Percentiles rank a stretch among this genome's conserved stretches.
Evolutionary conservation across 1,284 basidiomycete species (phyloP).

Genomic region (Apiotrichum mycotoxinovorans): DNA sequence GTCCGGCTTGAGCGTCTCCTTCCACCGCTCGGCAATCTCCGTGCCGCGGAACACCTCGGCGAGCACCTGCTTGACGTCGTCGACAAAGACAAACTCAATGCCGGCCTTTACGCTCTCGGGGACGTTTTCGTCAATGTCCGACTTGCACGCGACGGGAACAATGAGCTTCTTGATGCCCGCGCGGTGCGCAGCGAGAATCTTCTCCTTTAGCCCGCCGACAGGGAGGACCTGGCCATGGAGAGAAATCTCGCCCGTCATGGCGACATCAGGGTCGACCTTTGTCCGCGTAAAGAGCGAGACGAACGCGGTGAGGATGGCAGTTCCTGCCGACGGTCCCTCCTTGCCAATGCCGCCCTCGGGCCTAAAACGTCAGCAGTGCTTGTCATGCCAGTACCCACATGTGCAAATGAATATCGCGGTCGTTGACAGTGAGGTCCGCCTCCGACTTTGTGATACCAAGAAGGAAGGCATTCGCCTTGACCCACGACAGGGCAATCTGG

Average conservation of each 20-base stretch:
- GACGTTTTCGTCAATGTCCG: constrained; percentile 93
- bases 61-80: constrained; percentile 81
- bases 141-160: constrained; percentile 78
- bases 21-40: constrained; percentile 62
- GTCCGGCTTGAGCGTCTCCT: constrained; percentile 54
- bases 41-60: constrained; percentile 74
- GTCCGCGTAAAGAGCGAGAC: constrained; percentile 85
- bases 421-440: constrained; percentile 72
- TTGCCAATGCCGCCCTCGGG: constrained; percentile 96
- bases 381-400: constrained; percentile 54
- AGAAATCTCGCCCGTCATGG: constrained; percentile 94
- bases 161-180: constrained; percentile 84
- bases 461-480: constrained; percentile 82
- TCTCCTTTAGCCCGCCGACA: constrained; percentile 91
- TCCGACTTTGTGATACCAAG: constrained; percentile 75
- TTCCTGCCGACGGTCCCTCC: constrained; percentile 94
- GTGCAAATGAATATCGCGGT: constrained; percentile 84
- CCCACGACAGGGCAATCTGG: constrained; percentile 89
- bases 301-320: constrained; percentile 85
- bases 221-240: constrained; percentile 88
- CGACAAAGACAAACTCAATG: constrained; percentile 84
- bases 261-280: constrained; percentile 77
- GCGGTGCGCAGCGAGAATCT: constrained; percentile 88
- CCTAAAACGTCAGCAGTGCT: constrained; percentile 19
- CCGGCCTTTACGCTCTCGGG: constrained; percentile 90